Evolutionary conservation across 2,329 filamentous ascomycete genomes (phyloP).

Genomic region (Aspergillus ochraceoroseus): DNA sequence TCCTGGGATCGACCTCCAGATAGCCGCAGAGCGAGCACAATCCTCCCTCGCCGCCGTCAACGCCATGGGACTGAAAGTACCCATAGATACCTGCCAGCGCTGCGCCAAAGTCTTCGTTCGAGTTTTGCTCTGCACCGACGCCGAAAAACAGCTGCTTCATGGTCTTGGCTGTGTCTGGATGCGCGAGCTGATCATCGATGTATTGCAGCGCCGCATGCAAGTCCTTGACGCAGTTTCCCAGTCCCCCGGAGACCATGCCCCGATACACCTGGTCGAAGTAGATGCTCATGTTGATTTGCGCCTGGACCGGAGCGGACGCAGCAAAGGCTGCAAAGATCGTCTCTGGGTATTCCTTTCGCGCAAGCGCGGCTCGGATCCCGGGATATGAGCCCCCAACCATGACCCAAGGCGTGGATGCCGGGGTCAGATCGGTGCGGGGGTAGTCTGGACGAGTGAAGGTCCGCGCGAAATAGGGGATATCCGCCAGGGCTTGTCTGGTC

Average conservation of each 20-base stretch:
- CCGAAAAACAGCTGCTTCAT: slow-evolving; percentile 51
- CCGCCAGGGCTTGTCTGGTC: slow-evolving; percentile 43
- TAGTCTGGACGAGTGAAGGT: slow-evolving; percentile 35
- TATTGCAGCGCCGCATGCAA: slow-evolving; percentile 47
- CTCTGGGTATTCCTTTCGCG: slow-evolving; percentile 42
- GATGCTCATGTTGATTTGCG: slow-evolving; percentile 47
- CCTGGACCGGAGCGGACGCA: slow-evolving; percentile 46
- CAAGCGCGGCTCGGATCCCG: slow-evolving; percentile 43
- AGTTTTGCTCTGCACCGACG: slow-evolving; percentile 43
- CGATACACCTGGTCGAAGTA: slow-evolving; percentile 50
- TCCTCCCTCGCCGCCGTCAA: slow-evolving; percentile 34
- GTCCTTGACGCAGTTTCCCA: slow-evolving; percentile 49
- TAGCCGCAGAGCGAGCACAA: slow-evolving; percentile 46
- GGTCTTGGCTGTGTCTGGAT: slow-evolving; percentile 31
- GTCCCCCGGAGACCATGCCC: slow-evolving; percentile 48
- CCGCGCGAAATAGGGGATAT: slow-evolving; percentile 44
- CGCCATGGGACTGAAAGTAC: slow-evolving; percentile 45
- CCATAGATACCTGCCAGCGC: slow-evolving; percentile 40
- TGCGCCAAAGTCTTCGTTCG: slow-evolving; percentile 47
- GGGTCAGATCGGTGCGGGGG: slow-evolving; percentile 36
- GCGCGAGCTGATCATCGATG: slow-evolving; percentile 46
- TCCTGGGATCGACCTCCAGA: slow-evolving; percentile 43
- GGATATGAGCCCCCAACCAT: slow-evolving; percentile 47
- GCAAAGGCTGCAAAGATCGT: slow-evolving; percentile 41
- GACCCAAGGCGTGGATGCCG: slow-evolving; percentile 43